A percentile compares a stretch with the other conserved stretches of the same genome.
Evolutionary conservation across 306 rosid genomes (phyloP).

Genomic region (Lagenaria siceraria): DNA sequence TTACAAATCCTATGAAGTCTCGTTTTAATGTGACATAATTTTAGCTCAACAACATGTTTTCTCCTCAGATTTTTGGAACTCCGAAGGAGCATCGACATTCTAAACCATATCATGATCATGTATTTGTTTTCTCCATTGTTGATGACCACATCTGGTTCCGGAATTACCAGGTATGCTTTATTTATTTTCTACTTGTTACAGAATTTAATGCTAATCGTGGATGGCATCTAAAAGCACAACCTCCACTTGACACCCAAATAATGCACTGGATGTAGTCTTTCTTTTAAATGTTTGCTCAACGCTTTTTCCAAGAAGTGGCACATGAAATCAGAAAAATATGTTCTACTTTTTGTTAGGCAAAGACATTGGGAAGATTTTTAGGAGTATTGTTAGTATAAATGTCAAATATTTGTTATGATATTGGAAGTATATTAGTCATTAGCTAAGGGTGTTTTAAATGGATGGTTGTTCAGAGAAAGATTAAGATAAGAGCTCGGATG

Average conservation of each 20-base stretch:
- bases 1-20: background rate
- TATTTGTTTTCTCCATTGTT: slow-evolving; percentile 87
- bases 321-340: background rate
- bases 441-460: background rate
- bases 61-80: slow-evolving; percentile 64
- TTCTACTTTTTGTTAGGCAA: background rate
- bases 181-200: background rate
- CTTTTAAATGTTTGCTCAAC: background rate
- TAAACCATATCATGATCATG: slow-evolving; percentile 85
- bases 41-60: background rate
- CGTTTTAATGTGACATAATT: background rate
- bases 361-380: background rate
- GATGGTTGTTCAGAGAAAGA: background rate
- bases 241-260: background rate
- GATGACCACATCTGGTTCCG: slow-evolving; percentile 98
- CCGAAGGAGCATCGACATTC: slow-evolving; percentile 80
- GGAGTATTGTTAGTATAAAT: background rate
- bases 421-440: background rate
- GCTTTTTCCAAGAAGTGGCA: background rate
- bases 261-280: background rate
- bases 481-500: background rate
- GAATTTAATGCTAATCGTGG: background rate
- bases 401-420: background rate
- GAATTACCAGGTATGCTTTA: slow-evolving; percentile 77
- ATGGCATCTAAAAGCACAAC: background rate